Evolutionary conservation across 495 filamentous ascomycete genomes (phyloP).

Genomic region (Penicillium atrosanguineum): DNA sequence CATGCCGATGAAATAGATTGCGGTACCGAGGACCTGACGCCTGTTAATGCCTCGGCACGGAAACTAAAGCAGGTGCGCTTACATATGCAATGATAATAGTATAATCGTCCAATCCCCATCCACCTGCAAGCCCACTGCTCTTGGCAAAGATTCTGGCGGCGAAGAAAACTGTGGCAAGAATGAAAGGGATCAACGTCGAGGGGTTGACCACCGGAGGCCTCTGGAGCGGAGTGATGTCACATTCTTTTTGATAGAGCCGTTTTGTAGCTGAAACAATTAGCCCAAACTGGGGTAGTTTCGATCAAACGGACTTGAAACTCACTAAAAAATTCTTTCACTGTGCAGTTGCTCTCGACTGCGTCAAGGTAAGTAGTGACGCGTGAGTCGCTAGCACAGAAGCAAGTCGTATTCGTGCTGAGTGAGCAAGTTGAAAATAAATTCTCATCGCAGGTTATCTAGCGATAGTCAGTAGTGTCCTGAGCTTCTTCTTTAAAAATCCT

Average conservation of each 20-base stretch:
- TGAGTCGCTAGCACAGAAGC: no score
- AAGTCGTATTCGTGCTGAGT: no score
- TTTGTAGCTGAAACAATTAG: no score
- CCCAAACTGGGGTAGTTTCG: no score
- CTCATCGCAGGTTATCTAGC: no score
- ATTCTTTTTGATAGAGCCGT: slow-evolving; percentile 3
- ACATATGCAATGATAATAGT: slow-evolving; percentile 30
- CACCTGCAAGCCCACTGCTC: slow-evolving; percentile 24
- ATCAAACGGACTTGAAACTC: no score
- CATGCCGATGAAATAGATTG: slow-evolving; percentile 16
- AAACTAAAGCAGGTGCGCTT: neutral
- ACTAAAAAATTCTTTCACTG: no score
- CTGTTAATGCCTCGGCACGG: neutral
- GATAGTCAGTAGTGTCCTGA: no score
- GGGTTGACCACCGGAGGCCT: slow-evolving; percentile 9
- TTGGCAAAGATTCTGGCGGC: slow-evolving; percentile 26
- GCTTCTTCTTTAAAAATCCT: no score
- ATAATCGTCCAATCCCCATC: slow-evolving; percentile 34
- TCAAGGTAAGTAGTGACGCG: no score
- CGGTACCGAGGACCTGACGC: slow-evolving; percentile 17
- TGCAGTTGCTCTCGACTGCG: no score
- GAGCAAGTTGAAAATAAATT: no score
- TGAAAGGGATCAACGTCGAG: slow-evolving; percentile 20
- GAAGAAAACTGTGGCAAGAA: slow-evolving; percentile 28
- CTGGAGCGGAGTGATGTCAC: slow-evolving; percentile 14